Evolutionary conservation across 1,284 basidiomycete species (phyloP).

Genomic region (Leccinum cinnamomeum): DNA sequence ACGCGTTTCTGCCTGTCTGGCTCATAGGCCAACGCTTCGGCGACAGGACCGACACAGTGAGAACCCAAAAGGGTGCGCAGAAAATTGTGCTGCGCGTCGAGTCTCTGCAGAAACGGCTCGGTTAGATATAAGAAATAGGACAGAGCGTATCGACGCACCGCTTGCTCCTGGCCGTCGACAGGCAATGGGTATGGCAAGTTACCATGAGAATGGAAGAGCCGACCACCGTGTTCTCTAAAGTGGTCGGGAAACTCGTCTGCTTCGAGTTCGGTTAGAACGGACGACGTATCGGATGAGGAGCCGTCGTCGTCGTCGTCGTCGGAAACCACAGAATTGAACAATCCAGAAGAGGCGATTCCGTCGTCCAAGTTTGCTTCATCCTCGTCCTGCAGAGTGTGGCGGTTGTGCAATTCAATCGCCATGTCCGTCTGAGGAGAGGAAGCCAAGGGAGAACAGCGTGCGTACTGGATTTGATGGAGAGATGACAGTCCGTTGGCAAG

Average conservation of each 20-base stretch:
- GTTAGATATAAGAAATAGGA: not conserved
- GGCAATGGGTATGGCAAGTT: slow-evolving; percentile 63
- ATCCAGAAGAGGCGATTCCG: slow-evolving; percentile 12
- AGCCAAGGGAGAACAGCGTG: slow-evolving; percentile 13
- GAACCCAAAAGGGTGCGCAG: slow-evolving; percentile 48
- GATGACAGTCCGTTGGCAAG: slow-evolving; percentile 37
- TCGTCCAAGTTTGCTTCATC: slow-evolving; percentile 18
- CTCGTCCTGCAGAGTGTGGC: slow-evolving; percentile 27
- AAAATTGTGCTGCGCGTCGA: slow-evolving; percentile 49
- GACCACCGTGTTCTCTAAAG: slow-evolving; percentile 53
- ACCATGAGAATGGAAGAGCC: slow-evolving; percentile 67
- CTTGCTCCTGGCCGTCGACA: slow-evolving; percentile 61
- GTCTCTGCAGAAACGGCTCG: slow-evolving; percentile 41
- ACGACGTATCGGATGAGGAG: slow-evolving; percentile 45
- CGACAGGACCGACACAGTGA: slow-evolving; percentile 59
- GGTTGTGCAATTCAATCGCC: slow-evolving; percentile 32
- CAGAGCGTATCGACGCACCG: slow-evolving; percentile 41
- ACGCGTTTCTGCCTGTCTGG: slow-evolving; percentile 45
- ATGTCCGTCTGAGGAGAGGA: slow-evolving; percentile 19
- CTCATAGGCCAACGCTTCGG: slow-evolving; percentile 45
- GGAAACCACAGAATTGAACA: slow-evolving; percentile 7
- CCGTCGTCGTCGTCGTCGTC: slow-evolving; percentile 33
- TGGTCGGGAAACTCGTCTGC: slow-evolving; percentile 54
- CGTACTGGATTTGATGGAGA: slow-evolving; percentile 25
- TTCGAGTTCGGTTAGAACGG: slow-evolving; percentile 41